Percentiles rank a stretch among this genome's conserved stretches.
These are phyloP conservation scores for Aristolochia contorta DNA, from an alignment of 164 flowering plant genomes.

Conservation along the genomic window DNA sequence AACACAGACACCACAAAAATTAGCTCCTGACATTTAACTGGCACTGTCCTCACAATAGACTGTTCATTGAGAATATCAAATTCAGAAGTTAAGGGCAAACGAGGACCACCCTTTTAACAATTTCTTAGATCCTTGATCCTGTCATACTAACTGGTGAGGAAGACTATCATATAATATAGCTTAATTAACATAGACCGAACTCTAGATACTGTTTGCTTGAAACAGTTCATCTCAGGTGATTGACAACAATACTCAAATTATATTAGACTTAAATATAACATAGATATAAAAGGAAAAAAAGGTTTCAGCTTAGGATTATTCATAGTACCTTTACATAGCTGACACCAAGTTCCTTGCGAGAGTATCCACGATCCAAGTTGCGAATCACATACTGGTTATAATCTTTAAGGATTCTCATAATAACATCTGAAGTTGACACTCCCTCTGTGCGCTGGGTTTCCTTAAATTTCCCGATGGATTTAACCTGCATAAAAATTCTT, in stretches of 20 bases:
- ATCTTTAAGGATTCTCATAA: conserved; percentile 93
- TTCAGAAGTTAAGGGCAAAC: too few species aligned
- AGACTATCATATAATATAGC: too few species aligned
- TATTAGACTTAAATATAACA: not conserved
- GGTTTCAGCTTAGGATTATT: not conserved
- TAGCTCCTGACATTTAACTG: too few species aligned
- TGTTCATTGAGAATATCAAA: too few species aligned
- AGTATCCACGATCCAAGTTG: conserved; percentile 88
- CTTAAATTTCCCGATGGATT: conserved; percentile 61
- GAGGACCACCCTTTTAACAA: too few species aligned
- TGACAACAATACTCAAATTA: not conserved
- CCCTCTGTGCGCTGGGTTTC: conserved; percentile 82
- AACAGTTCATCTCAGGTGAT: not conserved
- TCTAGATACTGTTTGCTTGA: too few species aligned
- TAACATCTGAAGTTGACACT: conserved; percentile 75
- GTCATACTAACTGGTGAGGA: too few species aligned
- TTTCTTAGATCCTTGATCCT: too few species aligned
- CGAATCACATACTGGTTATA: conserved; percentile 96
- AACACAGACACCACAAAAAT: too few species aligned
- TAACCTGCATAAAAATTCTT: conserved; percentile 36
- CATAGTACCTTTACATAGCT: conserved; percentile 82
- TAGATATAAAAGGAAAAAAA: not conserved
- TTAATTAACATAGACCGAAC: too few species aligned
- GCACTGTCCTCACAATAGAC: too few species aligned
- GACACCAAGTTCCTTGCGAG: conserved; percentile 86